phyloP scores from a whole-genome alignment of 495 filamentous ascomycete genomes.

The Neurospora pannonica region DNA sequence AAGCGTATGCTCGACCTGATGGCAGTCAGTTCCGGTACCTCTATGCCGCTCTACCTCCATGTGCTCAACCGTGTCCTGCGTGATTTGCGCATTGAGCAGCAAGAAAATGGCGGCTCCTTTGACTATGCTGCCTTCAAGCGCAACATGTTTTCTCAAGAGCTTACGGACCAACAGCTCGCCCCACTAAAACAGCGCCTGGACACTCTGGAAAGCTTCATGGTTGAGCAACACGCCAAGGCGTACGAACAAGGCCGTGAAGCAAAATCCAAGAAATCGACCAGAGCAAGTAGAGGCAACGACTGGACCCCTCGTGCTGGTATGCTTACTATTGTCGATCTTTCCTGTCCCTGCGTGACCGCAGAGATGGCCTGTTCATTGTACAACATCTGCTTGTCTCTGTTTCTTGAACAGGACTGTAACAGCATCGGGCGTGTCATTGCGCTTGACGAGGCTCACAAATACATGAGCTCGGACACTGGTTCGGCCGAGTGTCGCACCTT shows the following conservation, averaged over 20 bases:
- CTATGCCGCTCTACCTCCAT: constrained; percentile 55
- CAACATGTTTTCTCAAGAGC: constrained; percentile 21
- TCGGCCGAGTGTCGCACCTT: constrained; percentile 39
- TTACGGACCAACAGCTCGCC: constrained; percentile 36
- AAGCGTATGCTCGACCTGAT: constrained; percentile 59
- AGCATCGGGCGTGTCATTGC: constrained; percentile 31
- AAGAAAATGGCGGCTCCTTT: constrained; percentile 29
- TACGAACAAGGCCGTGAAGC: background rate
- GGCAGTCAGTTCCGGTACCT: constrained; percentile 43
- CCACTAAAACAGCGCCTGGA: constrained; percentile 49
- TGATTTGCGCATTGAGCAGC: constrained; percentile 44
- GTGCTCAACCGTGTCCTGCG: constrained; percentile 49
- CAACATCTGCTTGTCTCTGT: constrained; percentile 54
- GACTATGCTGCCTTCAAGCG: constrained; percentile 44
- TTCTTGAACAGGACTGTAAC: constrained; percentile 40
- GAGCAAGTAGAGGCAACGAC: constrained; percentile 15
- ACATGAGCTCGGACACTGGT: constrained; percentile 23
- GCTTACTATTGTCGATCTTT: constrained; percentile 67
- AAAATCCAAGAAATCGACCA: background rate
- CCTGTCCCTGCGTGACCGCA: constrained; percentile 59
- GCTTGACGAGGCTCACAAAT: constrained; percentile 34
- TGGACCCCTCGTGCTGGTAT: constrained; percentile 37
- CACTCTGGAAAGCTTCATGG: constrained; percentile 50
- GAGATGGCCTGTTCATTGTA: constrained; percentile 60
- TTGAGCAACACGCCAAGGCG: constrained; percentile 17